Conservation (phyloP, 202 grass and related monocot species). For the Cymbopogon flexuosus region DNA sequence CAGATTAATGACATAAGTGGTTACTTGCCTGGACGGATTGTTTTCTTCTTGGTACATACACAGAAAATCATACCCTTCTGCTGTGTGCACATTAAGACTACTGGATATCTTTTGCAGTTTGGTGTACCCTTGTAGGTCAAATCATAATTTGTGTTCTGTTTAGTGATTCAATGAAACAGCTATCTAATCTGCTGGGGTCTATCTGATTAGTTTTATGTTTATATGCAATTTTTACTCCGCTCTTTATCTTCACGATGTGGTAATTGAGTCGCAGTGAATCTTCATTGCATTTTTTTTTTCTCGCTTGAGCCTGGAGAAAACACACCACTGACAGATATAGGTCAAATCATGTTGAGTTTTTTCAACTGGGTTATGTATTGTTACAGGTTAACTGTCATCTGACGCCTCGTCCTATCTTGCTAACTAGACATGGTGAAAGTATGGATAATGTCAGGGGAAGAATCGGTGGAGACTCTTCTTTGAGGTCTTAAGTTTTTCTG, state of each 20-base stretch:
- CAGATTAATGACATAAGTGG: slow-evolving; percentile 96
- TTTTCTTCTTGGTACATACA: slow-evolving; percentile 87
- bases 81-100: slow-evolving; percentile 20
- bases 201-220: background rate
- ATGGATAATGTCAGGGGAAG: slow-evolving; percentile 89
- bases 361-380: slow-evolving; percentile 16
- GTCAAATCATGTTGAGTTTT: background rate
- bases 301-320: background rate
- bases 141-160: slow-evolving; percentile 13
- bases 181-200: background rate
- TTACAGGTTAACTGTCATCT: slow-evolving; percentile 98
- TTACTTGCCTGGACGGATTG: slow-evolving; percentile 93
- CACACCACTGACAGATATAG: background rate
- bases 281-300: background rate
- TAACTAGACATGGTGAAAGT: slow-evolving; percentile 96
- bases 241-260: background rate
- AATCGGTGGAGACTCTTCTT: slow-evolving; percentile 82
- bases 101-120: slow-evolving; percentile 9
- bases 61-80: slow-evolving; percentile 4
- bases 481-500: slow-evolving; percentile 54
- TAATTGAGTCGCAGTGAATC: background rate
- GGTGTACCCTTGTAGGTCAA: slow-evolving; percentile 13
- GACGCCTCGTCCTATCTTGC: slow-evolving; percentile 89
- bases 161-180: slow-evolving; percentile 3
- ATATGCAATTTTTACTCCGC: background rate